Evolutionary conservation across 2,329 filamentous ascomycete species (phyloP).

Genomic region (Fusarium sterilihyphosum): DNA sequence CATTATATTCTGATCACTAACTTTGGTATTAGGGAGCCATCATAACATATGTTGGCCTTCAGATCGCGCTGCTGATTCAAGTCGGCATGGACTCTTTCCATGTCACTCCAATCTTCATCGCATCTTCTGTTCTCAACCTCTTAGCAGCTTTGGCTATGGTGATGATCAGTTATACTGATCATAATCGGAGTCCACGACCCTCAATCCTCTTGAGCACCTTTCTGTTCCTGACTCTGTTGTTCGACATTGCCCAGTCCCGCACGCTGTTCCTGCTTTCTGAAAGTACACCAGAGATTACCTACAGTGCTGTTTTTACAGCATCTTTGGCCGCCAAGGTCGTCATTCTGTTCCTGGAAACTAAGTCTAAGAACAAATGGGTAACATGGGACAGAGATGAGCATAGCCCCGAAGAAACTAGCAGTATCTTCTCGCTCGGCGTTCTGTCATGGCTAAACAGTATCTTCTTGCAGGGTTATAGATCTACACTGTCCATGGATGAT

Average conservation of each 20-base stretch:
- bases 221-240: conserved; percentile 53
- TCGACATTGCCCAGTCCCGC: conserved; percentile 55
- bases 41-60: not conserved
- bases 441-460: conserved; percentile 50
- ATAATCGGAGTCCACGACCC: conserved; percentile 51
- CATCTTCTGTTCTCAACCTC: conserved; percentile 33
- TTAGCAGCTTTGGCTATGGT: conserved; percentile 42
- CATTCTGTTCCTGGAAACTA: conserved; percentile 50
- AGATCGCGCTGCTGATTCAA: not conserved
- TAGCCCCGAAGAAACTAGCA: conserved; percentile 51
- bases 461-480: conserved; percentile 49
- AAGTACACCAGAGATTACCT: conserved; percentile 15
- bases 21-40: not conserved
- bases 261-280: conserved; percentile 52
- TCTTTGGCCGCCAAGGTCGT: conserved; percentile 48
- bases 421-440: conserved; percentile 44
- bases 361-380: conserved; percentile 51
- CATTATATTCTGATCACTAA: not conserved
- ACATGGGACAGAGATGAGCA: conserved; percentile 48
- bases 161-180: conserved; percentile 48
- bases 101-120: not conserved
- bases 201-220: conserved; percentile 55
- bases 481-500: conserved; percentile 45
- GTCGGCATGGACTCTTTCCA: not conserved
- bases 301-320: conserved; percentile 48